These are phyloP conservation scores for Pestalotiopsis sp. DNA, from an alignment of 2,329 filamentous ascomycete genomes.

Conservation along the genomic window DNA sequence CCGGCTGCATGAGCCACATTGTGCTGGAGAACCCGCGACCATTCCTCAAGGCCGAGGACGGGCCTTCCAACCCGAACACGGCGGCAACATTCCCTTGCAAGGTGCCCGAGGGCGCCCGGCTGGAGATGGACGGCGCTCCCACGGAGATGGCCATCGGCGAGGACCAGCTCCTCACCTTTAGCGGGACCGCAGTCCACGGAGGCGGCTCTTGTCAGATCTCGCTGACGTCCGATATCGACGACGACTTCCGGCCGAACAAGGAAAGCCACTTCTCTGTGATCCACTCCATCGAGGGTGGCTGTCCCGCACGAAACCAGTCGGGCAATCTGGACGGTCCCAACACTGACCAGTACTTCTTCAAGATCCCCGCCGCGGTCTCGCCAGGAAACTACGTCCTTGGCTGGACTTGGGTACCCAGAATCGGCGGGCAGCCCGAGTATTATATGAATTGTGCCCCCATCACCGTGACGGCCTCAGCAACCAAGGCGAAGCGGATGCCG, in stretches of 20 bases:
- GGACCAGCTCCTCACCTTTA: constrained; percentile 51
- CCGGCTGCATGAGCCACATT: not conserved
- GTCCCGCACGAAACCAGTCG: constrained; percentile 52
- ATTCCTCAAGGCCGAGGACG: constrained; percentile 24
- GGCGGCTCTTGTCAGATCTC: constrained; percentile 76
- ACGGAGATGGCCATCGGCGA: constrained; percentile 62
- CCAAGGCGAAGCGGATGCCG: constrained; percentile 16
- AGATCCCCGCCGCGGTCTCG: constrained; percentile 59
- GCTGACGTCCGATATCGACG: constrained; percentile 59
- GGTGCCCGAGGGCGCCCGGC: constrained; percentile 38
- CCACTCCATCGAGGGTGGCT: constrained; percentile 70
- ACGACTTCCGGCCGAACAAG: constrained; percentile 47
- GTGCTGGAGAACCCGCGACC: constrained; percentile 3
- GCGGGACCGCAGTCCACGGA: constrained; percentile 66
- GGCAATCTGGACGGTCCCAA: constrained; percentile 51
- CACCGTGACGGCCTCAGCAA: constrained; percentile 42
- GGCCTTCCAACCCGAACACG: constrained; percentile 60
- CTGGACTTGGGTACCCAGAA: constrained; percentile 74
- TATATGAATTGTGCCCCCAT: constrained; percentile 78
- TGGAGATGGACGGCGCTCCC: constrained; percentile 39
- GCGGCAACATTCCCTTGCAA: constrained; percentile 73
- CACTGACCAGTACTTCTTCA: constrained; percentile 55
- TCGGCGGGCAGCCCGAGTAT: constrained; percentile 68
- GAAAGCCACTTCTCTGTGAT: constrained; percentile 69
- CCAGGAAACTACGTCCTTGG: constrained; percentile 68